Evolutionary conservation across 2,329 filamentous ascomycete genomes (phyloP).

Genomic region (Basipetospora sp.): DNA sequence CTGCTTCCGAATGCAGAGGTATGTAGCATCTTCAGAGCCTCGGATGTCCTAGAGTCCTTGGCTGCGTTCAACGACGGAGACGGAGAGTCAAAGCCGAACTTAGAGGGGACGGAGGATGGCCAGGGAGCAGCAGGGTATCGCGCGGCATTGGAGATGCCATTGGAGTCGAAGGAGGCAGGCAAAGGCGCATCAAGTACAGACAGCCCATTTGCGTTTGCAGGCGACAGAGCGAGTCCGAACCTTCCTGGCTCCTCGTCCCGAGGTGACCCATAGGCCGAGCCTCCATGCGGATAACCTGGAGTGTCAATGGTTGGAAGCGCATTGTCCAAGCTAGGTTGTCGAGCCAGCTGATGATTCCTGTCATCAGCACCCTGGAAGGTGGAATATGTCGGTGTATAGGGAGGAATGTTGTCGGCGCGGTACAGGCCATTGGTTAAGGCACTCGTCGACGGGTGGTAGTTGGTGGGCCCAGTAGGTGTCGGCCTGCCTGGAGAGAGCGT

Average conservation of each 20-base stretch:
- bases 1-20: constrained; percentile 53
- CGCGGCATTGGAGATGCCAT: constrained; percentile 83
- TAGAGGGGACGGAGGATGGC: constrained; percentile 80
- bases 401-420: constrained; percentile 24
- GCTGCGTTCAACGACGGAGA: constrained; percentile 55
- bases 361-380: constrained; percentile 21
- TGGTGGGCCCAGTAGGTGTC: constrained; percentile 22
- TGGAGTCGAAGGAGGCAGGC: constrained; percentile 89
- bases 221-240: constrained; percentile 63
- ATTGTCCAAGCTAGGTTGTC: constrained; percentile 39
- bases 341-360: constrained; percentile 28
- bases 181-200: constrained; percentile 87
- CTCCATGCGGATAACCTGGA: constrained; percentile 37
- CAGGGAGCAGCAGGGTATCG: constrained; percentile 65
- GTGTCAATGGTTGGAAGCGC: constrained; percentile 44
- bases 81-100: constrained; percentile 78
- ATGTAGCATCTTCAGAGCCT: constrained; percentile 49
- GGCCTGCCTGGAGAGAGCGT: constrained; percentile 29
- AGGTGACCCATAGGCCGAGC: constrained; percentile 66
- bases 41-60: constrained; percentile 45
- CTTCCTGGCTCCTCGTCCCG: constrained; percentile 47
- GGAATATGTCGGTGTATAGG: constrained; percentile 23
- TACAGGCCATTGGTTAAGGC: constrained; percentile 49
- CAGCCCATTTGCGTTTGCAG: constrained; percentile 54
- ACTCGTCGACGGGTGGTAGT: constrained; percentile 49